Evolutionary conservation across 108 stramenopile species (phyloP), one percentile per base, ranked within the genome.

Genomic region (Skeletonema grethae): DNA sequence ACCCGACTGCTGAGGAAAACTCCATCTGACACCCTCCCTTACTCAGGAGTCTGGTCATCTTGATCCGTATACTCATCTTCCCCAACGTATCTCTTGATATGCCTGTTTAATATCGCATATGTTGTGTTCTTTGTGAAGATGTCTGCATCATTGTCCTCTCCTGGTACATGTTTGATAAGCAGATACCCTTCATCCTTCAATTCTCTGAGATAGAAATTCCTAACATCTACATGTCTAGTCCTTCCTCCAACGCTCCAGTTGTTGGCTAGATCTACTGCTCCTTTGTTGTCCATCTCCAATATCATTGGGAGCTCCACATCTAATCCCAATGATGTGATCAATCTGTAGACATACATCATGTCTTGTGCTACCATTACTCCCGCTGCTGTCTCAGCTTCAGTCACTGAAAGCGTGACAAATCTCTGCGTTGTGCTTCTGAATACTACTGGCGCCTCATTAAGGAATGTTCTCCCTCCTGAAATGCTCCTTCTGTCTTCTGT

Each of bases 271-370:
- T 82, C 76, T 8, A 58, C 41, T 30, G 84, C 75, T 29, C 79
- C 79, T 36, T 63, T 76, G 59, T 84, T 77, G 36, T 85, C 80
- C 29, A 82, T 45, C 43, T 85, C 53, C 29, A 82, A 48, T 29
- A 67, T 29, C 81, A 85, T 85, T 5, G 85, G 81, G 12, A 75
- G 29, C 41, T 82, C 30, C 0, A 85, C 85, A 41, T 69, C 57
- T 56, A 85, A 53, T 1, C 56, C 76, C n/a, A 81, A 48, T 35
- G 64, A 72, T 7, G 61, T 53, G 1, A 73, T 9, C 2, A 77
- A 29, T 13, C 63, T 28, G 24, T 76, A 46, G 45, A 56, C 67
- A 43, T 63, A 69, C 57, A 69, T 35, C 75, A 80, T 85, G 18
- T 84, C 83, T 56, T 83, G 78, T 16, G 65, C 82, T 34, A 53